Evolutionary conservation across 768 basidiomycete genomes (phyloP), one percentile per base, ranked within the genome.

Genomic region (Mycena rosella): DNA sequence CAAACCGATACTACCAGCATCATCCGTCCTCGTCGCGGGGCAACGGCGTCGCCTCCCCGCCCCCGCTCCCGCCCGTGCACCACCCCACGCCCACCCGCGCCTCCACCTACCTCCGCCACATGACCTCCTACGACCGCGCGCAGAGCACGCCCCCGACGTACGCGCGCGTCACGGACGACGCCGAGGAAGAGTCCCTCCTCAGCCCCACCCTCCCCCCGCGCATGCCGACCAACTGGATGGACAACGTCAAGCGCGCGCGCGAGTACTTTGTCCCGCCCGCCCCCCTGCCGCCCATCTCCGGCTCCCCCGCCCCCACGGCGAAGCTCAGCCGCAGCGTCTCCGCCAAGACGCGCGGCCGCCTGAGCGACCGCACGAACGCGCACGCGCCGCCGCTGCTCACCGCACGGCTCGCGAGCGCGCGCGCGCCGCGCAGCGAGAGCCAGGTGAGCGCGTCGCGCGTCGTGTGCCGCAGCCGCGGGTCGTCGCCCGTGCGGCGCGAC

Each of bases 21-120:
- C 66, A 60, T 65, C 57, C 34, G 70, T 81, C 76, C 73, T 77
- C 20, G 77, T 83, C 32, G 76, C 82, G n/a, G 69, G 76, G 26
- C 78, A 81, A 59, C 80, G 79, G 65, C 67, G 79, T 56, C 78
- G 77, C 40, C 70, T 74, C 17, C 76, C 78, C 66, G 15, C 77
- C 72, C 17, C 71, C 69, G 47, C n/a, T n/a, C n/a, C 70, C 67
- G 61, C 63, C 38, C 40, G 67, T 72, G 59, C 72, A 63, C 34
- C 79, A 81, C 24, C 84, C 83, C 1, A 79, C 75, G 24, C 84
- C 86, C 13, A 86, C 86, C 27, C 86, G 87, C 57, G 91, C 92
- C 4, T 85, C 86, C 5, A 87, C 88, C 7, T 90, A 92, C 74
- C 85, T 94, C 14, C 87, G 92, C 34, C 91, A 93, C 75, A 92